Evolutionary conservation across 257 asterid species (phyloP).

Genomic region (Penstemon davidsonii): DNA sequence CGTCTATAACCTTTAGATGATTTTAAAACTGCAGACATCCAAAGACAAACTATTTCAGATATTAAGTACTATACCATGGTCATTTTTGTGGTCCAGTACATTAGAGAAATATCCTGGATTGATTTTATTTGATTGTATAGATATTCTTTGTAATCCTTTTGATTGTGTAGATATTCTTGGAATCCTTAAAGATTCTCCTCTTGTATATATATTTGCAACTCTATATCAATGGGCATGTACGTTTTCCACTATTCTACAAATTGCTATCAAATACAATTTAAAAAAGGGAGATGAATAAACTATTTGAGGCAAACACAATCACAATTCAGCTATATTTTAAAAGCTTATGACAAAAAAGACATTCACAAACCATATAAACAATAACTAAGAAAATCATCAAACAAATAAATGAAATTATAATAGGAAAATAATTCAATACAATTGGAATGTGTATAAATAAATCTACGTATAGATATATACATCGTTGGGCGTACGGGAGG

Average conservation of each 20-base stretch:
- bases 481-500: slow-evolving; percentile 24
- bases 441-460: too few species aligned
- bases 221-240: too few species aligned
- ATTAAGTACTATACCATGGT: background rate
- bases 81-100: too few species aligned
- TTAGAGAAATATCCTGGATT: too few species aligned
- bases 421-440: too few species aligned
- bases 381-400: background rate
- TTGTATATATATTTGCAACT: too few species aligned
- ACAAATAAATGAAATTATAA: background rate
- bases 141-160: too few species aligned
- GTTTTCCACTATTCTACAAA: too few species aligned
- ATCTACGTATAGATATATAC: background rate
- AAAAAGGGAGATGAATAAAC: background rate
- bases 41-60: slow-evolving; percentile 1
- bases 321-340: background rate
- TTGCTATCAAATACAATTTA: too few species aligned
- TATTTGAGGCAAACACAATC: slow-evolving; percentile 11
- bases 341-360: background rate
- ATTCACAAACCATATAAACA: slow-evolving; percentile 9
- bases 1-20: background rate
- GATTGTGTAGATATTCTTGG: too few species aligned
- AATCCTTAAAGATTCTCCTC: too few species aligned
- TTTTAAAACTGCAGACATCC: slow-evolving; percentile 1
- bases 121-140: too few species aligned